A percentile compares a stretch with the other conserved stretches of the same genome.
Evolutionary conservation across 768 basidiomycete genomes (phyloP).

Genomic region (Mycena maculata): DNA sequence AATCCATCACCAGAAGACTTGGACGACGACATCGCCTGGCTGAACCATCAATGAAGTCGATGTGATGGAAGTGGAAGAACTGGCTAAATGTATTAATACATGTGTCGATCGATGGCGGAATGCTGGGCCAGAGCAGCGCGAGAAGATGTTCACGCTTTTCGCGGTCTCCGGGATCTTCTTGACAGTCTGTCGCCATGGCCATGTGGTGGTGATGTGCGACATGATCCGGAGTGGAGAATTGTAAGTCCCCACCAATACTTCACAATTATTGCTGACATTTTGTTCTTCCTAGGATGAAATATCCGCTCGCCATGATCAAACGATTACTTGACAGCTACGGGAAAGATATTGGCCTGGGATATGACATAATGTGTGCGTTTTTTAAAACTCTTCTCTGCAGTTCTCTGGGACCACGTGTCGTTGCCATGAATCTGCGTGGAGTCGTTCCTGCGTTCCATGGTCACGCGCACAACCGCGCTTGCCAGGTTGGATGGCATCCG

Average conservation of each 20-base stretch:
- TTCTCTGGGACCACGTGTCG: not conserved
- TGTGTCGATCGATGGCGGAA: not conserved
- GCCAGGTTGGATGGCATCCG: too few relatives aligned
- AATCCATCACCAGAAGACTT: too few relatives aligned
- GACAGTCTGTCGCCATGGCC: too few relatives aligned
- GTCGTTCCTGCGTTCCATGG: too few relatives aligned
- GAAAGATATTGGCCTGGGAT: not conserved
- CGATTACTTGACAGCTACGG: not conserved
- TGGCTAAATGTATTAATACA: not conserved
- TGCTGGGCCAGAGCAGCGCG: too few relatives aligned
- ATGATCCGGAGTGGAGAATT: not conserved
- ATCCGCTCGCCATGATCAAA: not conserved
- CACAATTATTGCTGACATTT: not conserved
- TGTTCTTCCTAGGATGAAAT: not conserved
- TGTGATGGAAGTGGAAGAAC: not conserved
- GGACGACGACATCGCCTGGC: constrained; percentile 20
- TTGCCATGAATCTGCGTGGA: not conserved
- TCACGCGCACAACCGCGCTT: too few relatives aligned
- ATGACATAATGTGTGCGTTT: too few relatives aligned
- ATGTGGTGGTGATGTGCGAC: not conserved
- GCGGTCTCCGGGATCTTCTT: too few relatives aligned
- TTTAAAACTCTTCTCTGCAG: not conserved
- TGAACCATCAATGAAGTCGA: too few relatives aligned
- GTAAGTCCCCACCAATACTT: not conserved
- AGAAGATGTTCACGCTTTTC: too few relatives aligned